Percentiles rank a stretch among this genome's conserved stretches.
phyloP scores from a whole-genome alignment of 140 eudicot genomes.

The Cichorium intybus region DNA sequence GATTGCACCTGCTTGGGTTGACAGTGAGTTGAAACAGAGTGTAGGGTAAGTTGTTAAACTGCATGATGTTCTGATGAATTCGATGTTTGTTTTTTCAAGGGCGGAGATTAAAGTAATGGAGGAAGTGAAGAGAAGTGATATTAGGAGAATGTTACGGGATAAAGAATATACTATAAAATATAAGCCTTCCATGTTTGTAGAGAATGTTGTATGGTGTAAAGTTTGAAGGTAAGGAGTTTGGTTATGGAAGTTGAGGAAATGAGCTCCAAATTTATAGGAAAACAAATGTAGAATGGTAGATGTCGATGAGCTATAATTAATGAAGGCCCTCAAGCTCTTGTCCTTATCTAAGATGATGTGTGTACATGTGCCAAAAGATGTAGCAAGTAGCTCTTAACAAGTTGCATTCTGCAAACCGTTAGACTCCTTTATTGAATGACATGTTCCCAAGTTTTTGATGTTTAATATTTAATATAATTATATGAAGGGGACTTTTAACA shows the following conservation, averaged over 20 bases:
- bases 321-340: not conserved
- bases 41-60: slow-evolving; percentile 51
- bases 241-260: slow-evolving; percentile 14
- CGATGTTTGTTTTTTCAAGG: slow-evolving; percentile 18
- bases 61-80: slow-evolving; percentile 51
- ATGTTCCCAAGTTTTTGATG: not conserved
- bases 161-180: not conserved
- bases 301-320: no score
- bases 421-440: not conserved
- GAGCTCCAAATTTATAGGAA: slow-evolving; percentile 23
- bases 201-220: not conserved
- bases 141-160: not conserved
- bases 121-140: slow-evolving; percentile 5
- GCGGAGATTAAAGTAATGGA: slow-evolving; percentile 11
- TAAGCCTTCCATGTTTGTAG: slow-evolving; percentile 3
- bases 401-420: not conserved
- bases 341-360: not conserved
- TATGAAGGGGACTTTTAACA: not conserved
- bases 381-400: not conserved
- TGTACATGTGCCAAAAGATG: slow-evolving; percentile 3
- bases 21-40: slow-evolving; percentile 58
- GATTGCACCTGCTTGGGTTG: slow-evolving; percentile 45
- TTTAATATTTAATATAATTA: not conserved
- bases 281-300: not conserved
- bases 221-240: slow-evolving; percentile 2